Percentiles rank a stretch among this genome's conserved stretches.
Evolutionary conservation across 495 filamentous ascomycete genomes (phyloP).

Genomic region (Rostrohypoxylon terebratum): DNA sequence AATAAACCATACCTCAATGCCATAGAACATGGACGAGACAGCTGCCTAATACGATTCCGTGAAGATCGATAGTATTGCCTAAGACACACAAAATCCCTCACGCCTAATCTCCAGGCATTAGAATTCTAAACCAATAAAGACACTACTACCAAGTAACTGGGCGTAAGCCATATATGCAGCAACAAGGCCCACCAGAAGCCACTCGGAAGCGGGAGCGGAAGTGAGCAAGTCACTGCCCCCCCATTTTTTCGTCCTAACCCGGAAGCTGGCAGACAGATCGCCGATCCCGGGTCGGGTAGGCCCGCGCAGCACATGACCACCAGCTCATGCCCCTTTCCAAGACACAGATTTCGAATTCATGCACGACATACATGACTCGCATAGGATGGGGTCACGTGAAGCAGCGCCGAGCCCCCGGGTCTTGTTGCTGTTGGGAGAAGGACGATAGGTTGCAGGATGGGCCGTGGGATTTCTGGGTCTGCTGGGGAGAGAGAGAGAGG

Average conservation of each 20-base stretch:
- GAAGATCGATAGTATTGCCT: not conserved
- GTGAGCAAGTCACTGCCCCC: not conserved
- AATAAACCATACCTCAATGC: not conserved
- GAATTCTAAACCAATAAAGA: not conserved
- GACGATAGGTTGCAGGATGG: not conserved
- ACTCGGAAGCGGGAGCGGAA: not conserved
- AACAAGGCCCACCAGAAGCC: slow-evolving; percentile 2
- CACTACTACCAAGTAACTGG: not conserved
- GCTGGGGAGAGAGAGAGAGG: not conserved
- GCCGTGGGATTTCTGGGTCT: not conserved
- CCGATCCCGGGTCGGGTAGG: not conserved
- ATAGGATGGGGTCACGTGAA: slow-evolving; percentile 52
- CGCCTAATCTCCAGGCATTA: too few species aligned
- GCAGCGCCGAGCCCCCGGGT: slow-evolving; percentile 6
- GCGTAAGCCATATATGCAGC: not conserved
- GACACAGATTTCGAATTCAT: slow-evolving; percentile 21
- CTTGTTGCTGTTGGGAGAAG: not conserved
- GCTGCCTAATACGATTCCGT: not conserved
- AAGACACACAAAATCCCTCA: not conserved
- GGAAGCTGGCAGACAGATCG: not conserved
- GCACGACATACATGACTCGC: slow-evolving; percentile 57
- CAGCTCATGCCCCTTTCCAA: slow-evolving; percentile 5
- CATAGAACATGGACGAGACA: not conserved
- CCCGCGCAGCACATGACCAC: slow-evolving; percentile 42
- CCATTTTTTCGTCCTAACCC: not conserved